Base-by-base conservation (phyloP, 768 basidiomycete species). In the Saitozyma podzolica region DNA sequence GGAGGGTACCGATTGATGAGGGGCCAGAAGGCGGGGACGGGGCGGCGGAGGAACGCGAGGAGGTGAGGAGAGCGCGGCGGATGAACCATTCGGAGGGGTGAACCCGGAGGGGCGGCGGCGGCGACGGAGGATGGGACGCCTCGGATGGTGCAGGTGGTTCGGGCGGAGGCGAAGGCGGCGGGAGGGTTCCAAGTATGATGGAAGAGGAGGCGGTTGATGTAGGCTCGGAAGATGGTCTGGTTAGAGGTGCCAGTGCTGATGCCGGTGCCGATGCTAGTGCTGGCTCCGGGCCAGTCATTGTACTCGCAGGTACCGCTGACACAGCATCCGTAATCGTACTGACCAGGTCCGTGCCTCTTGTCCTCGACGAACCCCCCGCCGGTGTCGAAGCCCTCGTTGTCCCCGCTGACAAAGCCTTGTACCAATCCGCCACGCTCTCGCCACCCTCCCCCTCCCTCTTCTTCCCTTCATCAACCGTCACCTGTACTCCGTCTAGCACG, bases 21-120 rank as follows among this genome's bases (percentile, higher is more conserved):
- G 68, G 42, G 2, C 45, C 41, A n/a, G 49, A 37, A 6, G 29
- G 29, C 29, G 29, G 29, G 29, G 29, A 29, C 29, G 56, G 14
- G n/a, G 47, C 39, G 6, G 54, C 43, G 43, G 60, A 7, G 45
- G 68, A 42, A 50, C 2, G n/a, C 9, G 63, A 39, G 39, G 61
- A 56, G 50, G 61, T 37, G 8, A 66, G 43, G 17, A 73, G 65
- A n/a, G 70, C 70, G 43, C 72, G 66, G 16, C 75, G 72, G 62
- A 76, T 76, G 64, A 74, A 76, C 75, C 75, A 76, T 58, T 76
- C 72, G 53, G 43, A 61, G 8, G 62, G 45, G 40, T 73, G 62
- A 11, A 76, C 57, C 14, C 63, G 62, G 16, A 72, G 53, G 13
- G 64, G 63, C 61, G 61, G 47, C 16, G 37, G 9, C 6, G 40